phyloP scores from a whole-genome alignment of 2,329 filamentous ascomycete genomes.

The Botrytis sinoallii region DNA sequence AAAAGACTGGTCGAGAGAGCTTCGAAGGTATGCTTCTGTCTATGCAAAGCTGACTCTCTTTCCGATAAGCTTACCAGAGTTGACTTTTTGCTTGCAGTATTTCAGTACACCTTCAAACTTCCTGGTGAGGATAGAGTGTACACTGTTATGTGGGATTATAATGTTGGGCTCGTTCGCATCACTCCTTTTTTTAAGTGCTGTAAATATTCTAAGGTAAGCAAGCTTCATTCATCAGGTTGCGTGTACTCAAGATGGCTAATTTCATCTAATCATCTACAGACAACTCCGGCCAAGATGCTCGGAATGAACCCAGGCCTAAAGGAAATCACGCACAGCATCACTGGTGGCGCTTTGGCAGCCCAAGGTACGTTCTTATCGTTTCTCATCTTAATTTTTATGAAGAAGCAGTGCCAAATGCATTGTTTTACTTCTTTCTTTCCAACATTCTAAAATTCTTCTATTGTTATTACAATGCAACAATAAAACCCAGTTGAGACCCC shows the following conservation, averaged over 20 bases:
- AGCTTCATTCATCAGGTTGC: neutral
- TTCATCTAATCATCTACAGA: constrained; percentile 51
- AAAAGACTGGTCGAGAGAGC: constrained; percentile 81
- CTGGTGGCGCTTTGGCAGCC: constrained; percentile 82
- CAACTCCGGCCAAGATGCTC: constrained; percentile 80
- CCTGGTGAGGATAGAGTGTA: constrained; percentile 65
- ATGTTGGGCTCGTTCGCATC: constrained; percentile 87
- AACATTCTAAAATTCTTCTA: neutral
- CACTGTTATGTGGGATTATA: constrained; percentile 95
- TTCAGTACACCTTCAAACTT: constrained; percentile 76
- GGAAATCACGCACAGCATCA: constrained; percentile 92
- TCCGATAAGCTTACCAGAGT: constrained; percentile 9
- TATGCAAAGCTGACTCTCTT: constrained; percentile 14
- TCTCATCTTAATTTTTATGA: neutral
- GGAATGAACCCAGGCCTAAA: constrained; percentile 75
- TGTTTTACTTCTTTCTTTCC: neutral
- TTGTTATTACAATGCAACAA: neutral
- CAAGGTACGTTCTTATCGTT: constrained; percentile 61
- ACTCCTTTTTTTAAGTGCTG: constrained; percentile 93
- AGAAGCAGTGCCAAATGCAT: neutral
- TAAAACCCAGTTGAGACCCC: constrained; percentile 16
- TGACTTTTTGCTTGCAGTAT: constrained; percentile 53
- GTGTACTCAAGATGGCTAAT: constrained; percentile 1
- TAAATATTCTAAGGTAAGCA: constrained; percentile 76
- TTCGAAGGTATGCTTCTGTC: constrained; percentile 70